These are phyloP conservation scores for Mycena kentingensis DNA, from an alignment of 768 basidiomycete species.

Conservation along the genomic window DNA sequence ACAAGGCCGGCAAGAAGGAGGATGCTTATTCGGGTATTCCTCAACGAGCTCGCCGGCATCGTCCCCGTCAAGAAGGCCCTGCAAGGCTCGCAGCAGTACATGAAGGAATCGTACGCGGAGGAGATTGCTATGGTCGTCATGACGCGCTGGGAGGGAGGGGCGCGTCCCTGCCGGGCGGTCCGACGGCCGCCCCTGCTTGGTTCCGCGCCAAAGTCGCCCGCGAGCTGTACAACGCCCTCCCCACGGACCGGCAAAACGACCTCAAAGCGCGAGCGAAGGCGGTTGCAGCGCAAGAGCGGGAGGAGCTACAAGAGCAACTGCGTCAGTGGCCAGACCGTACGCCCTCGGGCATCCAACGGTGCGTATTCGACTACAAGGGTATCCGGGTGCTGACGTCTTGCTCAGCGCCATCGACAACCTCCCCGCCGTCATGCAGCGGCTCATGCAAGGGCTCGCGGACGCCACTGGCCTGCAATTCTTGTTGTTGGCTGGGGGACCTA, in stretches of 20 bases:
- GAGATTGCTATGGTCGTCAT: neutral
- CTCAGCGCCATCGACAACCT: neutral
- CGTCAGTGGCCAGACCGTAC: neutral
- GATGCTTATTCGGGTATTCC: neutral
- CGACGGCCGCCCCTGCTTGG: neutral
- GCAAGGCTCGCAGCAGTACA: neutral
- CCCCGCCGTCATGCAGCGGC: neutral
- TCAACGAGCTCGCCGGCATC: neutral
- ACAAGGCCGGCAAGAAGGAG: neutral
- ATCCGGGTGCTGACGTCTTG: neutral
- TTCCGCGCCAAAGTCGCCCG: constrained; percentile 1
- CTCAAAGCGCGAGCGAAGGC: neutral
- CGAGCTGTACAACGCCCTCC: neutral
- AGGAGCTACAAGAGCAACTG: neutral
- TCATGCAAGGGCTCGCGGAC: neutral
- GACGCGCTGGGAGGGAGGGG: neutral
- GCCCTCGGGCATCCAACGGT: neutral
- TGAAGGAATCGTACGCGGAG: neutral
- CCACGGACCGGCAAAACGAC: neutral
- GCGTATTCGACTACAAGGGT: neutral
- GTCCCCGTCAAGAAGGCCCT: neutral
- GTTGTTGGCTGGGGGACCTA: neutral
- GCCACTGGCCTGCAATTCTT: constrained; percentile 2
- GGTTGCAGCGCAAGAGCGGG: neutral
- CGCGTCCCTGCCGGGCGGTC: neutral